Percentiles rank a stretch among this genome's conserved stretches.
phyloP scores from a whole-genome alignment of 2,329 filamentous ascomycete species.

The Xylariaceae sp. region DNA sequence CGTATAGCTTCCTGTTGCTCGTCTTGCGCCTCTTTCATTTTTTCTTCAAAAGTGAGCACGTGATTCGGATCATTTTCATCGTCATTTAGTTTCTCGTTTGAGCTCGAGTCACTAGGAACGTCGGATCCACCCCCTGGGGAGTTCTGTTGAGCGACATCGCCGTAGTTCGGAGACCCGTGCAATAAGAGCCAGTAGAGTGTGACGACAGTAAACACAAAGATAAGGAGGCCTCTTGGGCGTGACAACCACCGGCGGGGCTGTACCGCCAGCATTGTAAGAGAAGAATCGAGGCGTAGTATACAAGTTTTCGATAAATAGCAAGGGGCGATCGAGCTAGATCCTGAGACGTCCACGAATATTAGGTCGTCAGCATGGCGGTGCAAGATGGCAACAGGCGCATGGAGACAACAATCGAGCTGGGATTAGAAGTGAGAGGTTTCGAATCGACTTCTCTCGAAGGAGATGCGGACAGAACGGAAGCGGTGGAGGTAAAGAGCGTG shows the following conservation, averaged over 20 bases:
- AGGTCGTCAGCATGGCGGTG: constrained; percentile 12
- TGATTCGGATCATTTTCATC: constrained; percentile 17
- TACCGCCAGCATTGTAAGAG: constrained; percentile 40
- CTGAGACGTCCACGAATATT: constrained; percentile 6
- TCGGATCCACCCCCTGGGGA: constrained; percentile 3
- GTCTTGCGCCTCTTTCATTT: constrained; percentile 41
- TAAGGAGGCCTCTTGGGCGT: constrained; percentile 50
- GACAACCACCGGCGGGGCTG: constrained; percentile 44
- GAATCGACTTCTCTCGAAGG: background rate
- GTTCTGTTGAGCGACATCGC: constrained; percentile 2
- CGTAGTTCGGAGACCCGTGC: constrained; percentile 41
- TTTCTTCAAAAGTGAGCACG: constrained; percentile 34
- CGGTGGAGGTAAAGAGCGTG: constrained; percentile 38
- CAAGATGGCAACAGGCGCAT: constrained; percentile 16
- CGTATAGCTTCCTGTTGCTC: constrained; percentile 40
- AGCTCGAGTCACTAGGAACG: constrained; percentile 12
- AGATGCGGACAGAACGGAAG: constrained; percentile 1
- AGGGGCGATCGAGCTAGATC: background rate
- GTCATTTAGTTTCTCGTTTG: background rate
- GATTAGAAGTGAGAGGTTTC: background rate
- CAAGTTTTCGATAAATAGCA: background rate
- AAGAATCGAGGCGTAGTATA: constrained; percentile 12
- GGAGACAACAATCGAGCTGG: background rate
- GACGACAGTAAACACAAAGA: constrained; percentile 47
- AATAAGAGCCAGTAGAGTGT: constrained; percentile 53